Conservation (phyloP, 1,284 basidiomycete genomes). For the Thecaphora thlaspeos region DNA sequence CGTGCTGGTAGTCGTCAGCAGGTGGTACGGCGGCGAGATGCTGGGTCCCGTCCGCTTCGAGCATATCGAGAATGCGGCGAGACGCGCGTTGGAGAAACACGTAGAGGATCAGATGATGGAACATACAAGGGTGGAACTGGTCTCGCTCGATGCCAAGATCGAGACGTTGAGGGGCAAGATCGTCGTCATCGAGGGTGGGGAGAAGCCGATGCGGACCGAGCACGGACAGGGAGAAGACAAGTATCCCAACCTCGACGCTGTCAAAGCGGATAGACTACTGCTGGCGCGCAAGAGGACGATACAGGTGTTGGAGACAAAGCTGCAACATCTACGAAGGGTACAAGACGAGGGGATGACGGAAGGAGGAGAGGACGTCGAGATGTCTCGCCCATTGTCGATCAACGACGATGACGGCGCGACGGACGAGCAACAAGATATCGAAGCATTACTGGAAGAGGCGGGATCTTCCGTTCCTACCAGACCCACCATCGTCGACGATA, state of each 20-base stretch:
- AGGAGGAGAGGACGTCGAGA: no score
- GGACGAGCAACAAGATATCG: no score
- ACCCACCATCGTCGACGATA: no score
- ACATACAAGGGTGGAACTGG: conserved; percentile 26
- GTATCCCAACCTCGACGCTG: conserved; percentile 7
- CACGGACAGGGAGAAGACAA: background rate
- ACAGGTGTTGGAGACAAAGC: background rate
- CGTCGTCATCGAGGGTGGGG: background rate
- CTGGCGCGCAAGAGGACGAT: conserved; percentile 10
- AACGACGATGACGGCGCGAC: no score
- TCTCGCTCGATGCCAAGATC: conserved; percentile 33
- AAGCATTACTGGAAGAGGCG: no score
- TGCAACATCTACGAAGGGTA: background rate
- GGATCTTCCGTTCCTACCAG: no score
- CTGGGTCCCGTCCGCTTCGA: conserved; percentile 70
- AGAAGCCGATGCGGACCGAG: background rate
- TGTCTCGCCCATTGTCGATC: no score
- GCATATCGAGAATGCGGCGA: conserved; percentile 73
- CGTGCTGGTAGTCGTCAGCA: conserved; percentile 50
- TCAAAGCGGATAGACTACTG: conserved; percentile 5
- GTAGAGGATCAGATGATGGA: conserved; percentile 63
- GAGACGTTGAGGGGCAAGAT: conserved; percentile 1
- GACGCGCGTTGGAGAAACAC: conserved; percentile 71
- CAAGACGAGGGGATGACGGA: background rate
- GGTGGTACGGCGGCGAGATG: conserved; percentile 74